phyloP scores from a whole-genome alignment of 768 basidiomycete genomes.

The Rhizopogon roseolus region DNA sequence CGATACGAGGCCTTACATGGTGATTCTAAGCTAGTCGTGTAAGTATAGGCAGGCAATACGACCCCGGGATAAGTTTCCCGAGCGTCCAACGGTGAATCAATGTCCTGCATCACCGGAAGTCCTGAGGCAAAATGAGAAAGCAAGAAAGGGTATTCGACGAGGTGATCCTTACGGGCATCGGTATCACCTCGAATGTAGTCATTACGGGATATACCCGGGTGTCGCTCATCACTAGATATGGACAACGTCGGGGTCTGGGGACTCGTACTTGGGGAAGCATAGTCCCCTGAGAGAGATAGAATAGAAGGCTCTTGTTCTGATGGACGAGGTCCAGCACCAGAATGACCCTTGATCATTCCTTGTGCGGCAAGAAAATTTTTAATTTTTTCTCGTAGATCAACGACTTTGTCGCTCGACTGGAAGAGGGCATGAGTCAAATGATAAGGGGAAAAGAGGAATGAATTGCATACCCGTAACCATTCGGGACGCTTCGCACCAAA shows the following conservation, averaged over 20 bases:
- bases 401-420: constrained; percentile 67
- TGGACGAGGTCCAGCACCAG: constrained; percentile 59
- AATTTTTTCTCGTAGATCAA: constrained; percentile 70
- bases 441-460: background rate
- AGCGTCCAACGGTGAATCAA: constrained; percentile 25
- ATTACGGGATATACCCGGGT: constrained; percentile 23
- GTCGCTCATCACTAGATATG: constrained; percentile 35
- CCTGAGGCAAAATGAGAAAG: constrained; percentile 13
- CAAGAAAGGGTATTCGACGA: background rate
- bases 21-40: constrained; percentile 51
- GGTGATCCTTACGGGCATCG: constrained; percentile 20
- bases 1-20: constrained; percentile 73
- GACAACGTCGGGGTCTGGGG: constrained; percentile 47
- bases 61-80: constrained; percentile 25
- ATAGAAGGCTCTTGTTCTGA: constrained; percentile 53
- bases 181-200: constrained; percentile 17
- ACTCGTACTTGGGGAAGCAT: constrained; percentile 33
- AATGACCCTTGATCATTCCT: constrained; percentile 88
- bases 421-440: constrained; percentile 10
- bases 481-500: constrained; percentile 85
- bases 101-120: constrained; percentile 25
- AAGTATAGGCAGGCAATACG: constrained; percentile 28
- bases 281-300: constrained; percentile 42
- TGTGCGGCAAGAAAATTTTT: constrained; percentile 75
- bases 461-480: constrained; percentile 66